Conservation (phyloP, 495 filamentous ascomycete species). For the Letharia lupina region DNA sequence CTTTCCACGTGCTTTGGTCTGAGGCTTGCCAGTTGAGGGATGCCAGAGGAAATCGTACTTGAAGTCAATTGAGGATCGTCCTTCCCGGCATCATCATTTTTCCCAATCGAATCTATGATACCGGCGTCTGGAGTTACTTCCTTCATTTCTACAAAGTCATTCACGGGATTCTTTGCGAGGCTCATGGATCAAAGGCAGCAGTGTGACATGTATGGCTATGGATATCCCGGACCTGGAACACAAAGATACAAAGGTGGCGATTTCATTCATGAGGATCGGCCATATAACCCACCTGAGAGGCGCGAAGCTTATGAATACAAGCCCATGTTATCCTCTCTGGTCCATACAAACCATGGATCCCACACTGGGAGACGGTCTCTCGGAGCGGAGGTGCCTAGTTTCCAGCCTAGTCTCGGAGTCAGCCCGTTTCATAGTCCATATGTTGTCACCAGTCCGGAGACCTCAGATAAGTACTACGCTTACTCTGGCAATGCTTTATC, state of each 20-base stretch:
- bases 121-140: background rate
- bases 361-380: background rate
- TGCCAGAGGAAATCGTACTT: background rate
- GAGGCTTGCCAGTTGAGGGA: background rate
- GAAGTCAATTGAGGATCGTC: background rate
- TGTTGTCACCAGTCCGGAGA: background rate
- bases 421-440: background rate
- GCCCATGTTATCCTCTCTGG: background rate
- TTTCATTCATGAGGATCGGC: background rate
- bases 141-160: background rate
- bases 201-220: background rate
- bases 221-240: background rate
- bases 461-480: background rate
- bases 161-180: background rate
- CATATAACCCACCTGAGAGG: background rate
- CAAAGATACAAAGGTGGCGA: background rate
- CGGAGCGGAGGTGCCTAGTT: background rate
- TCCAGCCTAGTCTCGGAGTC: background rate
- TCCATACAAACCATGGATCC: background rate
- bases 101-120: background rate
- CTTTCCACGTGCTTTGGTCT: background rate
- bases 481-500: background rate
- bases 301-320: background rate
- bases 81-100: background rate
- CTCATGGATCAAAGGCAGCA: background rate